Evolutionary conservation across 257 asterid genomes (phyloP).

Genomic region (Nemophila menziesii): DNA sequence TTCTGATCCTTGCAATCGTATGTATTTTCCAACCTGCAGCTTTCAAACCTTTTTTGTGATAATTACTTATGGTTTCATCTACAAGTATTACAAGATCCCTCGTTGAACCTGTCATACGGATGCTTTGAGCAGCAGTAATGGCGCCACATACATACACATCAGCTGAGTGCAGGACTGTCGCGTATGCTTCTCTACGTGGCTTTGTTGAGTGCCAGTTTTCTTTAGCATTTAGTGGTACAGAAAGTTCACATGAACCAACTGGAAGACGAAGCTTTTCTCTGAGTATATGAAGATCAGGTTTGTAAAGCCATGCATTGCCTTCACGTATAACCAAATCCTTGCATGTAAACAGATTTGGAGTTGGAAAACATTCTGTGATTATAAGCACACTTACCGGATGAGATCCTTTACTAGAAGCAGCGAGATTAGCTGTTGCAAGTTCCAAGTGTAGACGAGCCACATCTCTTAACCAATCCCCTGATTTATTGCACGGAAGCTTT

Average conservation of each 20-base stretch:
- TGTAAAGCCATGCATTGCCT: constrained; percentile 74
- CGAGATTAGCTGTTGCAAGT: constrained; percentile 72
- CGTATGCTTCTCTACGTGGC: constrained; percentile 72
- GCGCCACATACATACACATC: constrained; percentile 87
- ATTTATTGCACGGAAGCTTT: constrained; percentile 76
- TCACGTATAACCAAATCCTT: constrained; percentile 52
- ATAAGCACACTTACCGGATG: constrained; percentile 56
- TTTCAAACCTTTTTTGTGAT: constrained; percentile 65
- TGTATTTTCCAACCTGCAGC: constrained; percentile 89
- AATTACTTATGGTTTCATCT: constrained; percentile 52
- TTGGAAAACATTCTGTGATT: constrained; percentile 69
- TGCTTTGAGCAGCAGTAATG: constrained; percentile 90
- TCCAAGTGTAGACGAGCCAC: constrained; percentile 84
- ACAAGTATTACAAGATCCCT: constrained; percentile 88
- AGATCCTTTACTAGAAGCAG: constrained; percentile 59
- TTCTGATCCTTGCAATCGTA: constrained; percentile 65
- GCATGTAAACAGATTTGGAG: constrained; percentile 80
- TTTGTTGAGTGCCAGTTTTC: constrained; percentile 50
- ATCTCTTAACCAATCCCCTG: constrained; percentile 69
- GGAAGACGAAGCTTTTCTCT: constrained; percentile 79
- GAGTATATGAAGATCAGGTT: constrained; percentile 46
- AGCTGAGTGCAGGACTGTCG: constrained; percentile 84
- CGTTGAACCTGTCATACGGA: constrained; percentile 82
- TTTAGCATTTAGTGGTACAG: constrained; percentile 60
- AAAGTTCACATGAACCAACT: constrained; percentile 87